Evolutionary conservation across 1,284 basidiomycete species (phyloP).

Genomic region (Papiliotrema flavescens): DNA sequence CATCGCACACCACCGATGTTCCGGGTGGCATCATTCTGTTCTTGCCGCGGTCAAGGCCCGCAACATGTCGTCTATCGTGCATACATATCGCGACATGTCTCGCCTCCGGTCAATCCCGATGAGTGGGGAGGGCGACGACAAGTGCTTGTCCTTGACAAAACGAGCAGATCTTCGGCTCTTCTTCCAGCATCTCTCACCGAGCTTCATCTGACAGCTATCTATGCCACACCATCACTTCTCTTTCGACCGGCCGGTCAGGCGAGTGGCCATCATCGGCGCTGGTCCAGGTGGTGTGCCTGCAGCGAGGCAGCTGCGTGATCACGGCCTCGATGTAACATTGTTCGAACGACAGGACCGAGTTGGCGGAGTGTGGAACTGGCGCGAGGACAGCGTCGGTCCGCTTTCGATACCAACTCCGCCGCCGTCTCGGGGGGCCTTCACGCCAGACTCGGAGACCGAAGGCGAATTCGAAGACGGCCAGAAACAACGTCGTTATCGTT

Average conservation of each 20-base stretch:
- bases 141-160: not conserved
- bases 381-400: constrained; percentile 47
- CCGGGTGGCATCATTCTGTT: too few relatives aligned
- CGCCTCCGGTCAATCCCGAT: too few relatives aligned
- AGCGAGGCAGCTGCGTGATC: constrained; percentile 25
- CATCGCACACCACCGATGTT: too few relatives aligned
- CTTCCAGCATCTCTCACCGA: not conserved
- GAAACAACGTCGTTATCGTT: constrained; percentile 25
- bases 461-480: constrained; percentile 11
- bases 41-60: too few relatives aligned
- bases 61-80: too few relatives aligned
- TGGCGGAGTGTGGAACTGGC: constrained; percentile 55
- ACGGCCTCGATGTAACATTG: constrained; percentile 50
- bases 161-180: not conserved
- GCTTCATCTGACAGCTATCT: not conserved
- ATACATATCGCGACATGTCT: too few relatives aligned
- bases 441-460: constrained; percentile 25
- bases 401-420: constrained; percentile 51
- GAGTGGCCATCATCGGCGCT: constrained; percentile 32
- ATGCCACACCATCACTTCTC: not conserved
- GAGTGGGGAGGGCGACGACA: too few relatives aligned
- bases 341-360: constrained; percentile 52
- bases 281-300: constrained; percentile 27
- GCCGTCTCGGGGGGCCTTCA: constrained; percentile 50
- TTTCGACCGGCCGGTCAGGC: constrained; percentile 14